A percentile compares a stretch with the other conserved stretches of the same genome.
Evolutionary conservation across 2,329 filamentous ascomycete genomes (phyloP).

Genomic region (Scytalidium lignicola): DNA sequence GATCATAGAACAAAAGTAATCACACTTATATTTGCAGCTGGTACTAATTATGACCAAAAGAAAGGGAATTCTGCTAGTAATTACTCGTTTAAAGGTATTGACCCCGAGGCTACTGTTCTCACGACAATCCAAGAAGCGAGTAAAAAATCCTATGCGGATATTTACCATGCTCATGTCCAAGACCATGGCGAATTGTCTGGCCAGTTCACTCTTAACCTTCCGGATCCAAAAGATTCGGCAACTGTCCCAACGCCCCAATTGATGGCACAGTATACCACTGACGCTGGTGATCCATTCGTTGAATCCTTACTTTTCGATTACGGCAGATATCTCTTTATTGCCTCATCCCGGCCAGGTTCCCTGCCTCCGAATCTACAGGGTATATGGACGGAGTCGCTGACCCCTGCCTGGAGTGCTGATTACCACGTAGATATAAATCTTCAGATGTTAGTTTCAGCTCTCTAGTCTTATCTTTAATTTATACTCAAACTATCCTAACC

Average conservation of each 20-base stretch:
- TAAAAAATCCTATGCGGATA: conserved; percentile 22
- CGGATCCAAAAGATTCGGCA: conserved; percentile 36
- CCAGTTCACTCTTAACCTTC: conserved; percentile 36
- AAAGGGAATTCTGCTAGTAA: conserved; percentile 38
- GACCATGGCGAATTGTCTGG: conserved; percentile 35
- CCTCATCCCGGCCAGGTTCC: conserved; percentile 42
- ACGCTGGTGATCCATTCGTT: conserved; percentile 41
- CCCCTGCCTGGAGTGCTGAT: conserved; percentile 44
- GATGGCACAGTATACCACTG: conserved; percentile 25
- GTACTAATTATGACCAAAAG: conserved; percentile 45
- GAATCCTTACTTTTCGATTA: conserved; percentile 48
- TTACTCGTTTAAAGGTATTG: conserved; percentile 44
- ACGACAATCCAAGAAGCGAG: conserved; percentile 17
- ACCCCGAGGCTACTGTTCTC: conserved; percentile 17
- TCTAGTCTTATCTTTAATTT: background rate
- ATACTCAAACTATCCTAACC: background rate
- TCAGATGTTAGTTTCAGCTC: conserved; percentile 43
- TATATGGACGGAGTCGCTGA: conserved; percentile 43
- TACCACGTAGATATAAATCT: conserved; percentile 54
- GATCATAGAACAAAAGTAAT: background rate
- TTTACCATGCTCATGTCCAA: conserved; percentile 30
- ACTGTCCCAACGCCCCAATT: conserved; percentile 31
- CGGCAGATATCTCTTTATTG: conserved; percentile 46
- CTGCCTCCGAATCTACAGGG: conserved; percentile 53
- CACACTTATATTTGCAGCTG: conserved; percentile 4